Evolutionary conservation across 108 stramenopile genomes (phyloP), one percentile per base, ranked within the genome.

Genomic region (Pseudonitzschia multistriata): DNA sequence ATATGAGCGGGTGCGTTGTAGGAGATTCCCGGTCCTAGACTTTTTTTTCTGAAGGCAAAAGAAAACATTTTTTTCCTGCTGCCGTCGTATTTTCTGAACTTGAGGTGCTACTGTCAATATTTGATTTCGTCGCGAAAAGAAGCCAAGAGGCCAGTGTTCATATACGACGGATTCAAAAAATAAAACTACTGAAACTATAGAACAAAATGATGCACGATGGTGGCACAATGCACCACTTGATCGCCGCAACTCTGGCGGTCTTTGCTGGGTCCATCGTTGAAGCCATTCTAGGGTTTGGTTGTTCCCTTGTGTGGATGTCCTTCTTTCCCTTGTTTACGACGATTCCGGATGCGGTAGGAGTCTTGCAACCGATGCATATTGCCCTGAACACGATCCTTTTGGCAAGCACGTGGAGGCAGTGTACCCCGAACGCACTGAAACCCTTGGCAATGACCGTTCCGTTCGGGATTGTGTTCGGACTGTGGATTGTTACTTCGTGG

Each of bases 261-360:
- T 48, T 65, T 65, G 29, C 35, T 5, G 63, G 63, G 1, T 45
- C 63, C 0, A 15, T 48, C 42, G 63, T 65, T 1, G 45, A 65
- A 28, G 47, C 35, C 2, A 65, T 65, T 45, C 42, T 65, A 2
- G 63, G 63, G 27, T 65, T 65, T 45, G 63, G 63, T 21, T 65
- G 63, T 47, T 65, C 63, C 0, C 28, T 65, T 21, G 63, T 65
- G 0, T 65, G 63, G 63, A 65, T 65, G 63, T 65, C 63, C 63
- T 65, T 65, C 42, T 65, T 65, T 65, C 63, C 63, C 6, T 45
- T 65, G 42, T 65, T 65, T 65, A 65, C 63, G 0, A 45, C 63
- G 0, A 0, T 65, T 6, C 63, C 37, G n/a, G 63, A 65, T 24
- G 63, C 63, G 17, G 63, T 65, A 0, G 63, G 63, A 17, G 47